Base-by-base conservation (phyloP, 1,139 yeast species). In the Cylindricascospora bacillispora region DNA sequence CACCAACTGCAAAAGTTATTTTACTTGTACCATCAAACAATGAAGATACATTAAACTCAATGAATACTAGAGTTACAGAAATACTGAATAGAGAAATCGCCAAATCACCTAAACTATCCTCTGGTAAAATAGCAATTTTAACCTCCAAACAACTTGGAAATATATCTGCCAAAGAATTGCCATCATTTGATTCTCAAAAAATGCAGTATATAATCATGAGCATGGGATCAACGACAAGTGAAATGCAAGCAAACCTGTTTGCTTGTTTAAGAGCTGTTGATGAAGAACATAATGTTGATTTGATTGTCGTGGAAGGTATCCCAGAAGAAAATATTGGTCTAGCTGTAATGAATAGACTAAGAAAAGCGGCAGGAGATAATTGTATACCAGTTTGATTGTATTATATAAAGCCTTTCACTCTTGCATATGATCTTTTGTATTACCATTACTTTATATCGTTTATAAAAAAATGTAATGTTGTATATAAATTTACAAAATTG, bases 331-430 rank as follows among this genome's bases (percentile, higher is more conserved):
- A 77, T 32, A 92, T 85, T 47, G 98, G 98, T 0, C 62, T 86
- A 33, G 98, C 98, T 0, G 77, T 89, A 25, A 86, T 89, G 95
- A 89, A 89, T 52, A 60, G 98, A 41, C 62, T 89, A 24, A 63
- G 68, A 29, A 89, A 89, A 52, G 98, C 98, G 3, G 93, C 98
- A 0, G 59, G 68, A 4, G 70, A 66, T 31, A 66, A 60, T 12
- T 45, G 63, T 24, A 29, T 43, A 17, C 26, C 31, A 4, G 42
- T 47, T 30, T 45, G 35, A 29, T 16, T 25, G 10, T 40, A 13
- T 27, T 36, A n/a, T n/a, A n/a, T n/a, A n/a, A 6, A 6, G 15
- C 12, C n/a, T 13, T 14, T 9, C 11, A 23, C 14, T 15, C 6
- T 7, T 12, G n/a, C 10, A 14, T 4, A 4, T 11, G 23, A 10